Base-by-base conservation (phyloP, 495 filamentous ascomycete genomes). In the Penicillium paxilli region DNA sequence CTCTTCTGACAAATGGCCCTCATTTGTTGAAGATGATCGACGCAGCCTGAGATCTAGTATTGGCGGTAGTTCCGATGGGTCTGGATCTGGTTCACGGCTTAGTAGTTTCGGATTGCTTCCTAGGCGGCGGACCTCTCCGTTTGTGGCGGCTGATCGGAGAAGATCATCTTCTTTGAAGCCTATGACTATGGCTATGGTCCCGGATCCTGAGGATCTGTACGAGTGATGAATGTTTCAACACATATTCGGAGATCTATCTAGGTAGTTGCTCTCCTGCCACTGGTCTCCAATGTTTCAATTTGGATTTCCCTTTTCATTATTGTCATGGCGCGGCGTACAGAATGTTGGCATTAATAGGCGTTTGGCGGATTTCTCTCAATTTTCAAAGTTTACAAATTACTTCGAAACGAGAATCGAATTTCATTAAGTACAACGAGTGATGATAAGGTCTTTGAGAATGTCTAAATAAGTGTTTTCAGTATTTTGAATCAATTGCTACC, bases 121-220 rank as follows among this genome's bases (percentile, higher is more conserved):
- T 7, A 53, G 57, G 25, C 49, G 59, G 35, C 49, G 56, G 20
- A 52, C 57, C 20, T 60, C 61, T 6, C 52, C 52, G 5, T 56
- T 59, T 49, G 52, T 63, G 19, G 49, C 46, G 23, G 52, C 51
- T 17, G 66, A 70, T 52, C 65, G 61, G 47, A 68, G 57, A 44
- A 48, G 59, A 20, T 48, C 49, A 19, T 67, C 64, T n/a, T 37
- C 58, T 21, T 52, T 62, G 51, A 65, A 60, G 46, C 59, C 64
- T 1, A 59, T 76, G 70, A 75, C 72, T 37, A 55, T 69, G 47
- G 58, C 63, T 1, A 78, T 78, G 75, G 75, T 78, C 5, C 70
- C 73, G n/a, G 65, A 72, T 57, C 51, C 67, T 5, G 75, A 76
- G 11, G 70, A 75, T 19, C 63, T 76, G 14, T 76, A 71, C 57